Percentiles rank a stretch among this genome's conserved stretches.
Conservation (phyloP, 768 basidiomycete genomes). For the Panellus pusillus region DNA sequence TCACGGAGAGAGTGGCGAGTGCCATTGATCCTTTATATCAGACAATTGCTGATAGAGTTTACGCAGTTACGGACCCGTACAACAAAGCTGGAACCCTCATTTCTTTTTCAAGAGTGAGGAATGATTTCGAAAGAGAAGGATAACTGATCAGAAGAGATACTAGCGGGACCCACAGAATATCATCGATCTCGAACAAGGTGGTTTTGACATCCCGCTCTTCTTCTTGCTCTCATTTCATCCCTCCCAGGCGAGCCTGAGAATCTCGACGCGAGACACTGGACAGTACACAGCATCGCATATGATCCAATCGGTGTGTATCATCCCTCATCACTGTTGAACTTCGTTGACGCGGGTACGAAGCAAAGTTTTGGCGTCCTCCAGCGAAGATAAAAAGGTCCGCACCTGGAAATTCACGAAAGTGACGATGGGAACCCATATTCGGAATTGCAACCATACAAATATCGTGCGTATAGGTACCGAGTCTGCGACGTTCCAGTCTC, state of each 20-base stretch:
- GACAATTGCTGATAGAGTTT: slow-evolving; percentile 4
- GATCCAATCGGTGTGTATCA: slow-evolving; percentile 46
- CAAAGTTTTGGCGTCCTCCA: slow-evolving; percentile 3
- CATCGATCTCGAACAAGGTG: slow-evolving; percentile 12
- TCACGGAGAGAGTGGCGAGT: slow-evolving; percentile 30
- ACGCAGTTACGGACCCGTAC: slow-evolving; percentile 40
- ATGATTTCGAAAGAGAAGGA: slow-evolving; percentile 16
- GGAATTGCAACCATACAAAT: neutral
- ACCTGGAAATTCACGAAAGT: slow-evolving; percentile 7
- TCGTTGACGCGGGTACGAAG: neutral
- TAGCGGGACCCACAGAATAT: slow-evolving; percentile 21
- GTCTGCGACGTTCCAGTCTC: neutral
- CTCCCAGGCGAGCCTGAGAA: slow-evolving; percentile 14
- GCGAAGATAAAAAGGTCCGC: slow-evolving; percentile 4
- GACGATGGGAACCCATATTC: neutral
- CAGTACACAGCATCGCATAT: slow-evolving; percentile 56
- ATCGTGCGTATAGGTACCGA: neutral
- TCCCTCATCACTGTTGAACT: slow-evolving; percentile 8
- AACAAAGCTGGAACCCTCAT: slow-evolving; percentile 50
- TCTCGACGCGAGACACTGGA: slow-evolving; percentile 44
- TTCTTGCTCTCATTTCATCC: neutral
- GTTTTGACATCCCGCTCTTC: neutral
- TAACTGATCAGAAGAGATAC: slow-evolving; percentile 12
- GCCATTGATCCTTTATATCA: neutral
- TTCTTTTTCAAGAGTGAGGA: slow-evolving; percentile 35